Base-by-base conservation (phyloP, 1,139 yeast species). In the Debaryomyces robertsiae region DNA sequence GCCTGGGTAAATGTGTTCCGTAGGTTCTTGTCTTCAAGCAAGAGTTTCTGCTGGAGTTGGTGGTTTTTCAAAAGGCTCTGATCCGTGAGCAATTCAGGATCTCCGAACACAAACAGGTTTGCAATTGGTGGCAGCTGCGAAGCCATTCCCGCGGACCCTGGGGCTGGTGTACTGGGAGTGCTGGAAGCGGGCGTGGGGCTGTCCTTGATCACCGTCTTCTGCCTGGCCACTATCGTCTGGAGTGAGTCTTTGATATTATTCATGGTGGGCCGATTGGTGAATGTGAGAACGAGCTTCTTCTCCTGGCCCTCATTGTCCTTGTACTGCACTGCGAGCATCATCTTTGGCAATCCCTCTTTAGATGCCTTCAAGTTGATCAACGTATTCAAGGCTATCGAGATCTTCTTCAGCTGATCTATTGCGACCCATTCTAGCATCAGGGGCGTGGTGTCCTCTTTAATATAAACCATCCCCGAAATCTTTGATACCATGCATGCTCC, bases 1-100 rank as follows among this genome's bases (percentile, higher is more conserved):
- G 96, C 84, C 48, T 90, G 96, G 41, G 91, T 84, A 58, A 93
- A 93, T 2, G 87, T 80, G 44, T 80, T 76, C 67, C 88, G 78
- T 40, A 93, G 67, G n/a, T 68, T 69, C 41, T 82, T 78, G 55
- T 89, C 86, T 46, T 84, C 87, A 45, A 82, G 70, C 29, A 93
- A 67, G 17, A 91, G 65, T 45, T 80, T 79, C 53, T 90, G 95
- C 54, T 93, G 98, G 25, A 93, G 69, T 40, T 80, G 82, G 37
- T 81, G 75, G 58, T 93, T 89, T 41, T 80, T 77, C 46, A 89
- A 66, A 39, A 89, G 61, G 38, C 52, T 63, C 14, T 63, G 60
- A 45, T 71, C 76, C 3, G 69, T 58, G 13, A 73, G 54, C 9
- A 70, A 54, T 6, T 59, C 60, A 1, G 60, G 60, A 27, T 48